Base-by-base conservation (phyloP, 768 basidiomycete species). In the Tephrocybe sp. region DNA sequence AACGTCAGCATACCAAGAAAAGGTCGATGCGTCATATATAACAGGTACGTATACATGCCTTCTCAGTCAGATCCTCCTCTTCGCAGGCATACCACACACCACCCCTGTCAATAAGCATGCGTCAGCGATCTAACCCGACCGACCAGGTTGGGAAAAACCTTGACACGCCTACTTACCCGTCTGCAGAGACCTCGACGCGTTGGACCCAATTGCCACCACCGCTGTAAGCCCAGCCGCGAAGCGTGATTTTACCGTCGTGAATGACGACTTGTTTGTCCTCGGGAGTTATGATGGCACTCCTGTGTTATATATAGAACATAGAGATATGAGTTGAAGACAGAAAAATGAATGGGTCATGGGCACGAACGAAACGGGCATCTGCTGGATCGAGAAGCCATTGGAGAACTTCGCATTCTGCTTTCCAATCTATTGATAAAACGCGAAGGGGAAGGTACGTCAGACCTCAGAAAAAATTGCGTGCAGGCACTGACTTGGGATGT, bases 281-380 rank as follows among this genome's bases (percentile, higher is more conserved):
- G 3, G 79, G 77, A 28, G 55, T 65, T 14, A 80, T 68, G 21
- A 80, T 78, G 1, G 79, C 79, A 58, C 76, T 79, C 69, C 77
- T 78, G 50, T 21, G 50, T 30, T 10, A n/a, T n/a, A n/a, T n/a
- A n/a, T n/a, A n/a, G n/a, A 24, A 40, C 20, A 21, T 9, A 21
- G 8, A 17, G 12, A 4, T 7, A 15, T 53, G 20, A 40, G 26
- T 18, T 12, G 20, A 26, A 38, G 12, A 6, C 17, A 21, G 5
- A 3, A 17, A 21, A 11, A n/a, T 3, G 18, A 18, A 8, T 20
- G n/a, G 18, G 20, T 3, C 20, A 36, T n/a, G 21, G 17, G 18
- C n/a, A 72, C 78, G 25, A 36, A 79, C 77, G 80, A 81, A 5
- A 82, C 80, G 2, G 79, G 80, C 79, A 82, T 81, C 45, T 78